Evolutionary conservation across 148 eudicot genomes (phyloP), one percentile per base, ranked within the genome.

Genomic region (Beta vulgaris): DNA sequence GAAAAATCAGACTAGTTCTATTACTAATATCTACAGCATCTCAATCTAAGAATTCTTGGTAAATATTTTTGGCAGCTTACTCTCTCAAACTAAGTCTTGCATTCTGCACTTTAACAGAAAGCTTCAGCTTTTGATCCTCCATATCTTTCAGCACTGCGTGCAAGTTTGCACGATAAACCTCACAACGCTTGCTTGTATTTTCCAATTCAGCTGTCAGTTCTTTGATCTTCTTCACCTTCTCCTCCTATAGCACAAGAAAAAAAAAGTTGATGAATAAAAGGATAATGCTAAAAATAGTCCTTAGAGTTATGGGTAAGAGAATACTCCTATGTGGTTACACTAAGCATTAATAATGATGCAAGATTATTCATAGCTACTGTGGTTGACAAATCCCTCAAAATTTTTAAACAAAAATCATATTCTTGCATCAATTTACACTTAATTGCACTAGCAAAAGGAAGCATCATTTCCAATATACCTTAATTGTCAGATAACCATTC

Each of bases 121-220:
- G 85, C 72, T 82, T 79, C 75, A 82, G 60, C 75, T 85, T 85
- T 73, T 82, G 85, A 34, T 82, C 85, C 63, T 82, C 85, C 85
- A 85, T 71, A 51, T 79, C 81, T 46, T 79, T 82, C 82, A 85
- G 78, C 76, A 85, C 68, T 23, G 77, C 70, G 19, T 82, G 79
- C 81, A 82, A 77, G 53, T 80, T 85, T 35, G 83, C 48, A 34
- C 77, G 83, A 76, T 81, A 84, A 19, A 78, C 82, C 71, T 84
- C 84, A 81, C 82, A 72, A 0, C 78, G 80, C 71, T 72, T 77
- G 36, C 77, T 85, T 13, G 85, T 77, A 43, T 73, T 73, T 32
- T 82, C 81, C 77, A 85, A 37, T 62, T 82, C 81, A 14, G 81
- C 81, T 40, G 77, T 72, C 46, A 85, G 70, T 74, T 76, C 79